Evolutionary conservation across 345 rosid species (phyloP).

Genomic region (Kernera saxatilis): DNA sequence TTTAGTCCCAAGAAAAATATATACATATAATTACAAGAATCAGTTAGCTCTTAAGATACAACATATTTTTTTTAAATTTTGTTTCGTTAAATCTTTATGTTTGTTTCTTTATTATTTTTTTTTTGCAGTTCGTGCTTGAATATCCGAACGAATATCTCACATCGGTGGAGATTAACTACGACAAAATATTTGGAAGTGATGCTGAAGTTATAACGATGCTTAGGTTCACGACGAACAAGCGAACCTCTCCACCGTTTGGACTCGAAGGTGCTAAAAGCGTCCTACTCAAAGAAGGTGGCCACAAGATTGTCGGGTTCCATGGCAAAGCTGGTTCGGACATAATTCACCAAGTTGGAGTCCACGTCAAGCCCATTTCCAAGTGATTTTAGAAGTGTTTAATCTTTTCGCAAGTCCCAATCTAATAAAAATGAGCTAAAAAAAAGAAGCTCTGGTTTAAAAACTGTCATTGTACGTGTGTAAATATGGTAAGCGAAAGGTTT

Average conservation of each 20-base stretch:
- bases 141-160: slow-evolving; percentile 14
- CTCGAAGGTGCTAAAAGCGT: slow-evolving; percentile 1
- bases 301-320: slow-evolving; percentile 24
- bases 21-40: neutral
- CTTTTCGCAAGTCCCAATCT: neutral
- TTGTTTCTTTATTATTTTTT: neutral
- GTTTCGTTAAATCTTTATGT: neutral
- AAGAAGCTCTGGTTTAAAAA: neutral
- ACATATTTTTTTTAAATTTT: neutral
- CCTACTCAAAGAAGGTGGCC: neutral
- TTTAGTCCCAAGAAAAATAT: no score
- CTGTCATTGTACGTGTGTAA: slow-evolving; percentile 7
- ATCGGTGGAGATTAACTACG: slow-evolving; percentile 5
- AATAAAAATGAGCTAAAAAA: slow-evolving; percentile 3
- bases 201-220: slow-evolving; percentile 16
- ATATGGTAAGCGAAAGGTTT: neutral
- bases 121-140: slow-evolving; percentile 15
- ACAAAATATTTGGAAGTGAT: slow-evolving; percentile 16
- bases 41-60: neutral
- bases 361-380: slow-evolving; percentile 25
- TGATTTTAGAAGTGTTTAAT: neutral
- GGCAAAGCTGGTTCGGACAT: slow-evolving; percentile 15
- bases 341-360: slow-evolving; percentile 24
- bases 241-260: slow-evolving; percentile 23
- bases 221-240: slow-evolving; percentile 18